Percentiles rank a stretch among this genome's conserved stretches.
phyloP scores from a whole-genome alignment of 1,284 basidiomycete species.

The Pholiota adiposa region DNA sequence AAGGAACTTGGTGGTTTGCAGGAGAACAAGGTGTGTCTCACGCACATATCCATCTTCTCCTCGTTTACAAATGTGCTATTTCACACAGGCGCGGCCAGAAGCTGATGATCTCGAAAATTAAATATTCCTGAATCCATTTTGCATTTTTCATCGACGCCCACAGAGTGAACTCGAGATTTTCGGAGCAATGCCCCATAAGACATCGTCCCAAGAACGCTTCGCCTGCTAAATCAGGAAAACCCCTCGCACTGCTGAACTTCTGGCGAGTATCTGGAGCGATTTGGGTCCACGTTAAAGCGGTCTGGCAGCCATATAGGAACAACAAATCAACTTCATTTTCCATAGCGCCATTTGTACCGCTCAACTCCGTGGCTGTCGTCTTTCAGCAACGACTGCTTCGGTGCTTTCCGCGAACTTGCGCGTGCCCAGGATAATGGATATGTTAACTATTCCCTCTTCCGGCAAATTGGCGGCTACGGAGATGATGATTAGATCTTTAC shows the following conservation, averaged over 20 bases:
- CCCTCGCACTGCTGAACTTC: not conserved
- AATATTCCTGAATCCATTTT: not conserved
- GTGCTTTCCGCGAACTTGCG: too few relatives aligned
- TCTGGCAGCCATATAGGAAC: not conserved
- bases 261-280: not conserved
- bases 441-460: too few relatives aligned
- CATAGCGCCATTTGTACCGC: too few relatives aligned
- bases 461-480: too few relatives aligned
- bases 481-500: too few relatives aligned
- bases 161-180: not conserved
- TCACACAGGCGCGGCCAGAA: slow-evolving; percentile 36
- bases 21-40: slow-evolving; percentile 66
- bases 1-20: slow-evolving; percentile 75
- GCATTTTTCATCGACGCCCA: not conserved
- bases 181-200: not conserved
- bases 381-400: too few relatives aligned
- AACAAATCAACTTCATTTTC: not conserved
- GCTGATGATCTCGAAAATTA: slow-evolving; percentile 21
- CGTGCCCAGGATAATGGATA: too few relatives aligned
- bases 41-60: not conserved
- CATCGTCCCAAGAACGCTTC: not conserved
- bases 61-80: not conserved
- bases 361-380: too few relatives aligned
- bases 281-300: not conserved
- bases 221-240: not conserved